Evolutionary conservation across 371 early-diverging fungal genomes (phyloP).

Genomic region (Nosema muscidifuracis): DNA sequence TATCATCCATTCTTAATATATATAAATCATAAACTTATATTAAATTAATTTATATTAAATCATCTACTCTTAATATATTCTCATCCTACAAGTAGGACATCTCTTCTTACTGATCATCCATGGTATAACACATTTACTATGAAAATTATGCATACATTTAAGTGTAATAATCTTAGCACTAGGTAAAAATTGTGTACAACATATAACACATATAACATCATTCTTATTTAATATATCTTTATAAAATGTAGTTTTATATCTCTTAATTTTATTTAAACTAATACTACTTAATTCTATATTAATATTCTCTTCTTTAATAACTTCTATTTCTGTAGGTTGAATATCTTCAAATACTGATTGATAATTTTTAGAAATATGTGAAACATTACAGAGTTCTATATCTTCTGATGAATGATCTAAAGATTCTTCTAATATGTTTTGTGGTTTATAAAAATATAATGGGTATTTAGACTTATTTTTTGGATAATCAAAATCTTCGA

Average conservation of each 20-base stretch:
- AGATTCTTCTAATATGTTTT: no score
- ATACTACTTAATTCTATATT: constrained; percentile 3
- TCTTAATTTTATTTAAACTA: not conserved
- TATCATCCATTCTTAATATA: no score
- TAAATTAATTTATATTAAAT: no score
- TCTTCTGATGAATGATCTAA: no score
- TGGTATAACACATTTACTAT: not conserved
- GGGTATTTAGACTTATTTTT: no score
- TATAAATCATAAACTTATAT: no score
- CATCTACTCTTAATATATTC: no score
- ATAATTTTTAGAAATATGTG: no score
- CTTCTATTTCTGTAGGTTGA: constrained; percentile 1
- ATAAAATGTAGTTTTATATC: constrained; percentile 1
- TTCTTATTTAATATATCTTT: not conserved
- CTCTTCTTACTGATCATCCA: not conserved
- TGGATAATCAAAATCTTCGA: no score
- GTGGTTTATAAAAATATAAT: no score
- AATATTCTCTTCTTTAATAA: not conserved
- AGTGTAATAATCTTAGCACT: not conserved
- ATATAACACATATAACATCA: not conserved
- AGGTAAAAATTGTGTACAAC: not conserved
- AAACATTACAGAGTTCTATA: no score
- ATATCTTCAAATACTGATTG: not conserved
- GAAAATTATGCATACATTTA: not conserved
- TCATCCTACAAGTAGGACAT: constrained; percentile 1